Evolutionary conservation across 176 grass and related monocot genomes (phyloP).

Genomic region (Aegilops umbellulata): DNA sequence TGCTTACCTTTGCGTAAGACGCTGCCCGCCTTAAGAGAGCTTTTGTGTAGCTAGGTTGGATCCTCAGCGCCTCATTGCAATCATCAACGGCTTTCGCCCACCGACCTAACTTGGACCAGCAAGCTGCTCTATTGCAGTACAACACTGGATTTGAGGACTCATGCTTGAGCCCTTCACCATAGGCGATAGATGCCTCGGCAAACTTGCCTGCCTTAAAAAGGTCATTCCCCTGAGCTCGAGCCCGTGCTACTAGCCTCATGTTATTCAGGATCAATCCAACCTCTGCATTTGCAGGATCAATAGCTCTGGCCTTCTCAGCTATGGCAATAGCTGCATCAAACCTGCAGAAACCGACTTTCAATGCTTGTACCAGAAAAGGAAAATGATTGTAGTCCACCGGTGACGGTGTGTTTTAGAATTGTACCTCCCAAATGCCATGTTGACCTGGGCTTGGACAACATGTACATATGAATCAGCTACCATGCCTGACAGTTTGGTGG

Average conservation of each 20-base stretch:
- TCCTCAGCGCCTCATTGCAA: conserved; percentile 59
- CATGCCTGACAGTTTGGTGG: conserved; percentile 58
- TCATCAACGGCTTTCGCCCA: conserved; percentile 62
- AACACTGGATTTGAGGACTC: conserved; percentile 54
- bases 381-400: background rate
- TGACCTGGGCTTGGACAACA: conserved; percentile 69
- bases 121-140: conserved; percentile 68
- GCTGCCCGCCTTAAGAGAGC: conserved; percentile 62
- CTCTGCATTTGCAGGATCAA: conserved; percentile 48
- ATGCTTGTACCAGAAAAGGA: background rate
- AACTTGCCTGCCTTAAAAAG: conserved; percentile 54
- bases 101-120: conserved; percentile 49
- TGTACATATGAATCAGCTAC: conserved; percentile 51
- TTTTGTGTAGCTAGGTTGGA: conserved; percentile 60
- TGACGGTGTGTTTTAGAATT: background rate
- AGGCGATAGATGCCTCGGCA: conserved; percentile 46
- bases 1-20: conserved; percentile 56
- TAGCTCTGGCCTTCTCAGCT: conserved; percentile 55
- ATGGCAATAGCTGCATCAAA: conserved; percentile 56
- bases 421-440: conserved; percentile 85
- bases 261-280: conserved; percentile 40
- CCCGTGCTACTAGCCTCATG: conserved; percentile 37
- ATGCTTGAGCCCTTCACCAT: conserved; percentile 64
- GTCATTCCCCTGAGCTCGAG: conserved; percentile 53
- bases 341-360: conserved; percentile 38